Conservation (phyloP, 78 protist genomes). For the Polysphondylium violaceum region DNA sequence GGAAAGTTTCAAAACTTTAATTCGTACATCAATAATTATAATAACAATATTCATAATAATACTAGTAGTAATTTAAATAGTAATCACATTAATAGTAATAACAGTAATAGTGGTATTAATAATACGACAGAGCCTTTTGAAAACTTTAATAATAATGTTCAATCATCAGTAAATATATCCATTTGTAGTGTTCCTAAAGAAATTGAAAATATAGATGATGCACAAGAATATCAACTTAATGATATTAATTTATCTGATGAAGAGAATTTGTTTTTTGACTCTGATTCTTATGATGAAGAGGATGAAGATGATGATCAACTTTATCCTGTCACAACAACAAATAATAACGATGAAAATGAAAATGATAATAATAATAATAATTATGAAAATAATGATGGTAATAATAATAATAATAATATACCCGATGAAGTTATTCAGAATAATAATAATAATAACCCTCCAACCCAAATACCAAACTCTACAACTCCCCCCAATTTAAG, state of each 20-base stretch:
- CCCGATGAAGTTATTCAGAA: no score
- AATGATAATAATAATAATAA: neutral
- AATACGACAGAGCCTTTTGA: no score
- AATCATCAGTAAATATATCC: conserved; percentile 23
- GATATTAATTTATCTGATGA: conserved; percentile 71
- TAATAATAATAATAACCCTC: no score
- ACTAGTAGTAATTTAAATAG: neutral
- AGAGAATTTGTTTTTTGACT: conserved; percentile 68
- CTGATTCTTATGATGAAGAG: conserved; percentile 69
- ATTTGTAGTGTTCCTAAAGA: conserved; percentile 73
- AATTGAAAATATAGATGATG: conserved; percentile 61
- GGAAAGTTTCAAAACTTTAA: neutral
- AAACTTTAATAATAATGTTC: neutral
- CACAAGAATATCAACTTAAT: conserved; percentile 77
- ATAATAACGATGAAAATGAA: neutral
- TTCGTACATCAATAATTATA: neutral
- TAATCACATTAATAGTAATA: neutral
- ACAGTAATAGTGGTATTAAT: neutral
- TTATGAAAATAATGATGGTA: neutral
- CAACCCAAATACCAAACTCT: no score
- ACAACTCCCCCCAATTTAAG: conserved; percentile 4
- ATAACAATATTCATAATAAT: neutral
- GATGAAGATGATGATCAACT: conserved; percentile 48
- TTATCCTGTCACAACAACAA: neutral
- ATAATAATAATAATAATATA: no score